Evolutionary conservation across 2,329 filamentous ascomycete genomes (phyloP).

Genomic region (Aspergillus sp.): DNA sequence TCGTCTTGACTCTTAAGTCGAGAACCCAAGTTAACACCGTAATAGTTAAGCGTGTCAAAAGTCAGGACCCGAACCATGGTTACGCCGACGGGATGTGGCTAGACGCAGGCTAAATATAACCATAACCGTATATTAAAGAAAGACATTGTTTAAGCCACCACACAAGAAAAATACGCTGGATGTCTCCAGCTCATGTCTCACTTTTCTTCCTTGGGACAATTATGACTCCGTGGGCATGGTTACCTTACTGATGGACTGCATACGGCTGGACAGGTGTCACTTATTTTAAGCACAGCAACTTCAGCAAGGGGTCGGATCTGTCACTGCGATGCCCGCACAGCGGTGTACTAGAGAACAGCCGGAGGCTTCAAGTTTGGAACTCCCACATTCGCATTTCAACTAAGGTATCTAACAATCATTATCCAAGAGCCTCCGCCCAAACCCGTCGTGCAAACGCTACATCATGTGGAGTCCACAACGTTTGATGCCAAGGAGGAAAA

Average conservation of each 20-base stretch:
- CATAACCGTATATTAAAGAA: neutral
- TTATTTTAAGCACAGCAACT: neutral
- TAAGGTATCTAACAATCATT: conserved; percentile 7
- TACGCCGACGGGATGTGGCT: neutral
- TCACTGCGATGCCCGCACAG: neutral
- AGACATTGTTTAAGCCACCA: neutral
- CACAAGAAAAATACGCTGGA: neutral
- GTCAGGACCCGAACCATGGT: neutral
- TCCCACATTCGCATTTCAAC: neutral
- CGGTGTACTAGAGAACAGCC: neutral
- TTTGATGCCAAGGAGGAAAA: neutral
- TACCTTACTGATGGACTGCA: neutral
- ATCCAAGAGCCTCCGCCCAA: conserved; percentile 2
- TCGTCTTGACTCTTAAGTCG: neutral
- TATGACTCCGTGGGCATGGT: too few species aligned
- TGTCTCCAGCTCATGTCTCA: neutral
- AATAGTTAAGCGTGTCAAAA: neutral
- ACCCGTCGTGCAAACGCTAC: neutral
- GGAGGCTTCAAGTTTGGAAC: neutral
- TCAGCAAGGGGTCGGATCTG: neutral
- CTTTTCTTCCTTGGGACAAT: neutral
- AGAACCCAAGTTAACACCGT: neutral
- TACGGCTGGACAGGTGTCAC: neutral
- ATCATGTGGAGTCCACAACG: conserved; percentile 7
- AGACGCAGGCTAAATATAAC: neutral